A percentile compares a stretch with the other conserved stretches of the same genome.
Conservation (phyloP, 345 rosid genomes). For the Microcos paniculata region DNA sequence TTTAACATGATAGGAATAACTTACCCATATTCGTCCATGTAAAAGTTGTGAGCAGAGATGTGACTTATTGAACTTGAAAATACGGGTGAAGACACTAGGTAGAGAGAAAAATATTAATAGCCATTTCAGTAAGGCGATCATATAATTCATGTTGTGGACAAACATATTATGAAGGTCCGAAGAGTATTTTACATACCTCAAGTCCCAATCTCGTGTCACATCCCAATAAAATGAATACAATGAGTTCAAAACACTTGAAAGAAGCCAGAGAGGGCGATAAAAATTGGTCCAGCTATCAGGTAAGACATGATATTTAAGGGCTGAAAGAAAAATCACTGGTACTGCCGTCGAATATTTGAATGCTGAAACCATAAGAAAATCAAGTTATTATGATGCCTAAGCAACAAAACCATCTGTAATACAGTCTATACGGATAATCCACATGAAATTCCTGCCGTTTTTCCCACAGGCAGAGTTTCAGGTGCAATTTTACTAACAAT, state of each 20-base stretch:
- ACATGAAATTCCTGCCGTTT: background rate
- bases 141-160: background rate
- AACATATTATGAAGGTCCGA: background rate
- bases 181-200: constrained; percentile 54
- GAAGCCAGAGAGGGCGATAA: constrained; percentile 91
- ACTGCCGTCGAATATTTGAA: constrained; percentile 86
- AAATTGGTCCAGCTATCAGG: constrained; percentile 76
- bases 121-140: background rate
- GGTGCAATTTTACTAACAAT: background rate
- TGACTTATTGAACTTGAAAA: constrained; percentile 79
- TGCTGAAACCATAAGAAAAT: constrained; percentile 60
- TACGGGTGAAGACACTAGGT: constrained; percentile 76
- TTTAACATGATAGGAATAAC: constrained; percentile 11
- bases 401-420: constrained; percentile 1
- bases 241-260: constrained; percentile 75
- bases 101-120: constrained; percentile 1
- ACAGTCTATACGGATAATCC: background rate
- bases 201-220: constrained; percentile 90
- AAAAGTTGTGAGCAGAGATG: constrained; percentile 50
- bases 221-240: constrained; percentile 97
- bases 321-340: constrained; percentile 93
- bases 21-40: constrained; percentile 84
- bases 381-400: constrained; percentile 18
- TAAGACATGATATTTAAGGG: constrained; percentile 83
- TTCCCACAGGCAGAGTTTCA: background rate